Evolutionary conservation across 306 rosid species (phyloP).

Genomic region (Citrullus amarus): DNA sequence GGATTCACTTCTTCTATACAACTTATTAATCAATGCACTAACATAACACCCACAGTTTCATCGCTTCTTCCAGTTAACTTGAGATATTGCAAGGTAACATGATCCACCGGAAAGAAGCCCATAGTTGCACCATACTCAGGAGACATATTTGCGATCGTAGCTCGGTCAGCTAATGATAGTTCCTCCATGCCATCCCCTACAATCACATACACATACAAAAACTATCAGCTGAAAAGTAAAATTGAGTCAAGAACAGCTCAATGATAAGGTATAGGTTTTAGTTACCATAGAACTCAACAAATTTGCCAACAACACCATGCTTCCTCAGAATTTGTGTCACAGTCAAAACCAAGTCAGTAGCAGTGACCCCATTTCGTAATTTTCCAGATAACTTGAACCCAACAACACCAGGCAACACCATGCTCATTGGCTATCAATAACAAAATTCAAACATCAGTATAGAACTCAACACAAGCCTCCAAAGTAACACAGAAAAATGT

Average conservation of each 20-base stretch:
- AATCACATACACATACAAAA: constrained; percentile 21
- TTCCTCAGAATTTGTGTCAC: constrained; percentile 87
- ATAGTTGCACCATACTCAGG: constrained; percentile 99
- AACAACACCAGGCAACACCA: constrained; percentile 96
- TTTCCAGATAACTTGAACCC: constrained; percentile 86
- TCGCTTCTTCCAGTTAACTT: constrained; percentile 89
- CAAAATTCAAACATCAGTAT: constrained; percentile 22
- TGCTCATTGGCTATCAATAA: constrained; percentile 75
- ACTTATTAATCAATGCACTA: neutral
- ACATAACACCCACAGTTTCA: constrained; percentile 55
- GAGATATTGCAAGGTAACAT: constrained; percentile 87
- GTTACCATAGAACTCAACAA: constrained; percentile 89
- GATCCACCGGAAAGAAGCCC: constrained; percentile 98
- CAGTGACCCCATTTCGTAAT: constrained; percentile 68
- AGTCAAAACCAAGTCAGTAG: constrained; percentile 88
- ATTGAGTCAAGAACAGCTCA: neutral
- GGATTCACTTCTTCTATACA: neutral
- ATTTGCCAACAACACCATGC: constrained; percentile 94
- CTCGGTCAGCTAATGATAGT: constrained; percentile 90
- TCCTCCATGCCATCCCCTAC: constrained; percentile 89
- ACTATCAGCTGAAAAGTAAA: neutral
- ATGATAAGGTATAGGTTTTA: neutral
- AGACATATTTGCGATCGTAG: constrained; percentile 98
- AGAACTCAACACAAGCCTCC: neutral
- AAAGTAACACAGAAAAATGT: neutral